Evolutionary conservation across 2,329 filamentous ascomycete species (phyloP), one percentile per base, ranked within the genome.

Genomic region (Chalara sp.): DNA sequence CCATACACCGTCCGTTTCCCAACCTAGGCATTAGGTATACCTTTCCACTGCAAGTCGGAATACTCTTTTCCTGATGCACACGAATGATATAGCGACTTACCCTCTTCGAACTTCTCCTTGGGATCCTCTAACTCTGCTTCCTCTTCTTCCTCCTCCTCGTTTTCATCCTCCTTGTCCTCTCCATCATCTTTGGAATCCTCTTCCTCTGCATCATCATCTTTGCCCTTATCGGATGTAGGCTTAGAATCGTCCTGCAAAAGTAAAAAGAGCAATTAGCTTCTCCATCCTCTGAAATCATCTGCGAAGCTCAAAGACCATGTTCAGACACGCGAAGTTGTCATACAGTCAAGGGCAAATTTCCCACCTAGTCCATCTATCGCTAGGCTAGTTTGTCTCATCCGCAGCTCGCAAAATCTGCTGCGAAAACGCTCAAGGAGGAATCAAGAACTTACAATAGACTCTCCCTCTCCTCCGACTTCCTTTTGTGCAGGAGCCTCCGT

Each of bases 61-160:
- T n/a, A 10, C n/a, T 39, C 10, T n/a, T 39, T n/a, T 39, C 3
- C 3, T 10, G 35, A n/a, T 39, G n/a, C 7, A 32, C 10, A 45
- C 8, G n/a, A n/a, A 39, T 49, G 56, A 53, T 40, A 46, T 51
- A 41, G 41, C 8, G 32, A 84, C 89, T 79, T 72, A 97, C 93
- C 90, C 81, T 95, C 89, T 74, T 95, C 87, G 56, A 97, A 73
- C 70, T 81, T 80, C 56, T 91, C 88, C 80, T 95, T 95, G 63
- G 86, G 83, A 70, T 97, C 92, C 62, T 86, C 83, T 56, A 81
- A 75, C 75, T 93, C 88, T 58, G 90, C 86, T 55, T 89, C 86
- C 42, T 84, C 83, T 29, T 79, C 82, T 32, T 80, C 81, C 35
- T 78, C 81, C 30, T 72, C 74, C 6, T 72, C 77, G 40, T 72